Conservation (phyloP, 2,329 filamentous ascomycete genomes). For the Eutypella sp. region DNA sequence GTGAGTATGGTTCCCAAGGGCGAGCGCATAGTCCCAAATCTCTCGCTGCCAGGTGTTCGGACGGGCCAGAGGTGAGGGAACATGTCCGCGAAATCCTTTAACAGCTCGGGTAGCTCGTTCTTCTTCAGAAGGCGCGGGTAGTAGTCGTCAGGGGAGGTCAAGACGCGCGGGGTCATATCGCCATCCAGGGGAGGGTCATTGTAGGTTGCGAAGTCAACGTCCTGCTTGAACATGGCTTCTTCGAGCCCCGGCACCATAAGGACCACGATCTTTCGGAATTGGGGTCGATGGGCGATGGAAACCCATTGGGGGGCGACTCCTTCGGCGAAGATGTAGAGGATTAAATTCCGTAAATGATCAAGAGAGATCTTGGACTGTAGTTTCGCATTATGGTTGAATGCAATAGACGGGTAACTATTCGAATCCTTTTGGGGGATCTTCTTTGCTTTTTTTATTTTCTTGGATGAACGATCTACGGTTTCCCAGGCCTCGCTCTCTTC, state of each 20-base stretch:
- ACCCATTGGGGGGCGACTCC: slow-evolving; percentile 62
- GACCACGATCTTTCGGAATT: slow-evolving; percentile 74
- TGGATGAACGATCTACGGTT: slow-evolving; percentile 44
- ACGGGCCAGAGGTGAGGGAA: slow-evolving; percentile 89
- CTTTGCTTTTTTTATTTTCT: slow-evolving; percentile 50
- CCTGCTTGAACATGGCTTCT: slow-evolving; percentile 76
- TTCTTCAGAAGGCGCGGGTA: slow-evolving; percentile 50
- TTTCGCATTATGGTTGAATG: slow-evolving; percentile 52
- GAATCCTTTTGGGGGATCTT: slow-evolving; percentile 53
- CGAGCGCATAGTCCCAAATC: slow-evolving; percentile 75
- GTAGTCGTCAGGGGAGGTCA: slow-evolving; percentile 53
- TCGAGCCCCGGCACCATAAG: slow-evolving; percentile 92
- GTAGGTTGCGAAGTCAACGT: slow-evolving; percentile 45
- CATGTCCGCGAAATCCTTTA: slow-evolving; percentile 70
- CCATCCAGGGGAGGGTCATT: slow-evolving; percentile 29
- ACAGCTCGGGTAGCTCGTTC: slow-evolving; percentile 45
- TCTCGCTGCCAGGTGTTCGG: slow-evolving; percentile 80
- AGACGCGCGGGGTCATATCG: slow-evolving; percentile 27
- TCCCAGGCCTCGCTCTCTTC: slow-evolving; percentile 47
- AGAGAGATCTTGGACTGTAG: slow-evolving; percentile 59
- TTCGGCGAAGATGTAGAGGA: slow-evolving; percentile 64
- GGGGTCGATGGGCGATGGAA: slow-evolving; percentile 54
- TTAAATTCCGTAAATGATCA: slow-evolving; percentile 56
- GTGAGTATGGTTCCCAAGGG: slow-evolving; percentile 81
- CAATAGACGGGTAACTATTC: slow-evolving; percentile 55